Conservation (phyloP, 306 rosid species). For the Prunus mira region DNA sequence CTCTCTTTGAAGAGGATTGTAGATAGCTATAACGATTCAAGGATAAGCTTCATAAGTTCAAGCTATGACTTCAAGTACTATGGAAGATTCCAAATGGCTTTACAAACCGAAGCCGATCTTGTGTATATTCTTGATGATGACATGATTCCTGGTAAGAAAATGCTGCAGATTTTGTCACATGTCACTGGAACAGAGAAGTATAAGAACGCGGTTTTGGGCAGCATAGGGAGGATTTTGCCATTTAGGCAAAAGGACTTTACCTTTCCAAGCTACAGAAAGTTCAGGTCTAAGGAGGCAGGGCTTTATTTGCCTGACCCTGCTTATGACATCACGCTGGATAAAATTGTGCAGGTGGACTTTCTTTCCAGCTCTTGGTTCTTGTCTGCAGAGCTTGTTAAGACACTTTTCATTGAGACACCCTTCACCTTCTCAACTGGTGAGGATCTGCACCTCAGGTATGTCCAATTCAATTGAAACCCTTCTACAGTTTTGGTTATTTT, state of each 20-base stretch:
- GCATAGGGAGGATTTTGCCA: slow-evolving; percentile 91
- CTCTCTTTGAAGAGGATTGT: slow-evolving; percentile 70
- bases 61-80: slow-evolving; percentile 95
- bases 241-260: slow-evolving; percentile 90
- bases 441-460: slow-evolving; percentile 92
- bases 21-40: slow-evolving; percentile 75
- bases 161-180: slow-evolving; percentile 88
- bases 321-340: slow-evolving; percentile 76
- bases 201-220: slow-evolving; percentile 77
- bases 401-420: slow-evolving; percentile 82
- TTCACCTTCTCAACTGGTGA: slow-evolving; percentile 94
- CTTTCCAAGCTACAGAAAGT: slow-evolving; percentile 89
- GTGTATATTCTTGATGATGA: slow-evolving; percentile 87
- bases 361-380: slow-evolving; percentile 97
- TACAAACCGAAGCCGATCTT: slow-evolving; percentile 82
- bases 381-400: slow-evolving; percentile 71
- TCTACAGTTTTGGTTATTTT: slow-evolving; percentile 1
- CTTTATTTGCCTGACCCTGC: slow-evolving; percentile 97
- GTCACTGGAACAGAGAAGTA: slow-evolving; percentile 84
- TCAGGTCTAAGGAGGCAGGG: slow-evolving; percentile 89
- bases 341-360: slow-evolving; percentile 94
- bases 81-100: slow-evolving; percentile 93
- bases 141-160: slow-evolving; percentile 89
- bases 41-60: slow-evolving; percentile 83
- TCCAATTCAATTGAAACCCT: background rate